Percentiles rank a stretch among this genome's conserved stretches.
Evolutionary conservation across 495 filamentous ascomycete species (phyloP).

Genomic region (Penicillium roqueforti): DNA sequence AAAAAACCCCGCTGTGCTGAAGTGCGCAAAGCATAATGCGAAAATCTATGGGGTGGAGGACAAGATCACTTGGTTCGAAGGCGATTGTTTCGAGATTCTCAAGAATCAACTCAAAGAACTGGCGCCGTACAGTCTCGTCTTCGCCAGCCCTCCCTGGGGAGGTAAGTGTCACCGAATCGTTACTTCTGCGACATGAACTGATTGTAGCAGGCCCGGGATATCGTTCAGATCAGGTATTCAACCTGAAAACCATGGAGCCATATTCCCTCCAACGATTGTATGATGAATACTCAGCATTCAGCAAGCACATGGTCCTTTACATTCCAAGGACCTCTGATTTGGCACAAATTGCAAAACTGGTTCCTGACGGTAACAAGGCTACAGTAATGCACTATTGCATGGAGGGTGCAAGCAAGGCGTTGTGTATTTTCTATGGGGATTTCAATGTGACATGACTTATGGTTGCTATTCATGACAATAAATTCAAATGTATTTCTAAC

Average conservation of each 20-base stretch:
- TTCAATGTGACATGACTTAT: constrained; percentile 30
- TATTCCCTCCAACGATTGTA: constrained; percentile 67
- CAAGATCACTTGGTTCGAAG: constrained; percentile 77
- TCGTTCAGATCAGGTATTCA: constrained; percentile 69
- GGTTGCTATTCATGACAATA: neutral
- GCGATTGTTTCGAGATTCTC: constrained; percentile 71
- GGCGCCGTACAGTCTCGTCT: constrained; percentile 59
- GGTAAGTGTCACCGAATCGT: constrained; percentile 43
- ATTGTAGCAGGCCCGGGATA: constrained; percentile 66
- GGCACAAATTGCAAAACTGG: constrained; percentile 68
- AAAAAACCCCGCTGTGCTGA: constrained; percentile 66
- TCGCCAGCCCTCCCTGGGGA: constrained; percentile 94
- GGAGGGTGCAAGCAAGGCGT: constrained; percentile 79
- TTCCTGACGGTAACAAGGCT: constrained; percentile 50
- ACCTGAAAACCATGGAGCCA: constrained; percentile 82
- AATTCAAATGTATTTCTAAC: neutral
- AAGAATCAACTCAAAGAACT: constrained; percentile 47
- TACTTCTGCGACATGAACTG: constrained; percentile 8
- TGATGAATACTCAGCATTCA: constrained; percentile 50
- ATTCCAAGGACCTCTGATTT: constrained; percentile 87
- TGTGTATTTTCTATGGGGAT: constrained; percentile 52
- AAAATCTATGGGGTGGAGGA: constrained; percentile 76
- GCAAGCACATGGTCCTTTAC: constrained; percentile 62
- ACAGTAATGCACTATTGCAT: constrained; percentile 89
- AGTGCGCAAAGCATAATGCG: constrained; percentile 91